Base-by-base conservation (phyloP, 1,284 basidiomycete genomes). In the Sanguinoderma infundibulare region DNA sequence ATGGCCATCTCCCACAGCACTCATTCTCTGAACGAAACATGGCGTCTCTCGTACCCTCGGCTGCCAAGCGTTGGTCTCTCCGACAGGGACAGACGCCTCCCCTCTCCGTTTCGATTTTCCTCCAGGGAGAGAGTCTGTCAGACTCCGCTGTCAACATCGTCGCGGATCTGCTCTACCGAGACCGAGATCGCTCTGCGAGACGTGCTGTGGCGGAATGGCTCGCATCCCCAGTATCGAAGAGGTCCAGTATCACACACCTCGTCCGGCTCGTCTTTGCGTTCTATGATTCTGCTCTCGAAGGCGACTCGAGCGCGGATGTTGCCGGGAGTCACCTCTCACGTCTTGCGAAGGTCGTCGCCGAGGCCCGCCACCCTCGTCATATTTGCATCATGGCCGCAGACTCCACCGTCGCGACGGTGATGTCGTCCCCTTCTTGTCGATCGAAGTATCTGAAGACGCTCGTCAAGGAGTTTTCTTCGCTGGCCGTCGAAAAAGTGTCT, bases 81-180 rank as follows among this genome's bases (percentile, higher is more conserved):
- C 75, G 76, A 34, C 55, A 70, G 1, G 46, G 55, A 36, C 38
- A 49, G 6, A 5, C 54, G 12, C 61, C 65, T 15, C 20, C 53
- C 12, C 53, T 66, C 9, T 47, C 60, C 1, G 47, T 78, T 15
- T 63, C 69, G 14, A 64, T 65, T 7, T 73, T 83, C 50, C 72
- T 87, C 10, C 63, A 61, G 0, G 75, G 76, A 53, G 67, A 75
- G 17, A 55, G 63, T 0, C 85, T 83, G 83, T 76, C 79, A 0
- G 63, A 69, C 3, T 71, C 78, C 3, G 81, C 79, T 0, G 73
- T 77, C 3, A 73, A 70, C n/a, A 78, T 80, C 34, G 66, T 85
- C 12, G 63, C 73, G 12, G 72, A 72, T 20, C 62, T 86, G 3
- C 59, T 85, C n/a, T 87, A 86, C 66, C 69, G 69, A 35, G 71